Conservation (phyloP, 352 stramenopile genomes). For the Globisporangium okanoganense region DNA sequence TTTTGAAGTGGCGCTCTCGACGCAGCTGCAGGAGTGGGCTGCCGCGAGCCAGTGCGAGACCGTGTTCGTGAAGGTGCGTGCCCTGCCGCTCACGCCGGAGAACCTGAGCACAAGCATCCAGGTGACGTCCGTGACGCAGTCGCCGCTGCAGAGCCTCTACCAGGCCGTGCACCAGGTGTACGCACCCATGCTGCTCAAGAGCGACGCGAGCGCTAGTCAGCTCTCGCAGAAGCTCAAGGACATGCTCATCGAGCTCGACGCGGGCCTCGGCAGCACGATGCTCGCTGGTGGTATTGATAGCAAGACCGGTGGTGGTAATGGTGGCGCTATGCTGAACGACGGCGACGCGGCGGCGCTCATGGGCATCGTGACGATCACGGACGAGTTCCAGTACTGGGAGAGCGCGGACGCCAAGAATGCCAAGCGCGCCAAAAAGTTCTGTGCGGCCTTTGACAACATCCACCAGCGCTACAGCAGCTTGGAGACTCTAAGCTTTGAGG, state of each 20-base stretch:
- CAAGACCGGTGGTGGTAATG: slow-evolving; percentile 12
- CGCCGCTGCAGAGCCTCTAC: slow-evolving; percentile 77
- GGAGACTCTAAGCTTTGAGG: slow-evolving; percentile 53
- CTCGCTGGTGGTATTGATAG: slow-evolving; percentile 21
- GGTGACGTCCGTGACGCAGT: slow-evolving; percentile 61
- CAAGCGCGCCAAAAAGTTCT: slow-evolving; percentile 76
- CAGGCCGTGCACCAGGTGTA: slow-evolving; percentile 82
- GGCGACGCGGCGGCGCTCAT: slow-evolving; percentile 41
- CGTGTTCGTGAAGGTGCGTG: slow-evolving; percentile 63
- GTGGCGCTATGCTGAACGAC: slow-evolving; percentile 23
- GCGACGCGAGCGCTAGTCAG: slow-evolving; percentile 33
- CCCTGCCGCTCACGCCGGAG: slow-evolving; percentile 44
- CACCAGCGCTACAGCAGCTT: slow-evolving; percentile 73
- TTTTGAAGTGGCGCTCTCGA: slow-evolving; percentile 22
- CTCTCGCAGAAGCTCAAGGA: slow-evolving; percentile 84
- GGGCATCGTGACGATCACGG: slow-evolving; percentile 74
- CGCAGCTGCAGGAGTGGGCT: slow-evolving; percentile 22
- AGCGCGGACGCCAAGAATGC: slow-evolving; percentile 46
- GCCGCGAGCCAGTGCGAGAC: slow-evolving; percentile 20
- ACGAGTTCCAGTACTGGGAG: slow-evolving; percentile 90
- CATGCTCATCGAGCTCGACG: slow-evolving; percentile 69
- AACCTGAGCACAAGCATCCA: slow-evolving; percentile 76
- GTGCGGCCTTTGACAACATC: slow-evolving; percentile 74
- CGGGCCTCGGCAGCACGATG: slow-evolving; percentile 44
- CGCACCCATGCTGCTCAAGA: slow-evolving; percentile 63